phyloP scores from a whole-genome alignment of 2,329 filamentous ascomycete genomes.

The Eutypella sp. region DNA sequence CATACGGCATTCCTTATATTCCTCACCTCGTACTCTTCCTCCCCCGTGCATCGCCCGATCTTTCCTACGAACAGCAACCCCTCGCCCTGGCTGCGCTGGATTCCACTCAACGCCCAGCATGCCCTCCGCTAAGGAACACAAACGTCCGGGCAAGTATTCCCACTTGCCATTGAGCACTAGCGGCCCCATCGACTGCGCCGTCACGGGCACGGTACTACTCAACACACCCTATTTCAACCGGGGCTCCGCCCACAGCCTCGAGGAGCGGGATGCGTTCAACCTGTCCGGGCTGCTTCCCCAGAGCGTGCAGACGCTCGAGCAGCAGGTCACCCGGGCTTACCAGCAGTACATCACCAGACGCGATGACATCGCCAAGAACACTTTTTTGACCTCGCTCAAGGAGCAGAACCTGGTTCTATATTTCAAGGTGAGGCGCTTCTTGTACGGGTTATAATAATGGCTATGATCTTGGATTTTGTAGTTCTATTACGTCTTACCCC shows the following conservation, averaged over 20 bases:
- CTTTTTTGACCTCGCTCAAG: conserved; percentile 79
- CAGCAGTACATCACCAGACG: conserved; percentile 64
- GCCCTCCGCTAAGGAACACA: conserved; percentile 24
- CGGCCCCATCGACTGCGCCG: conserved; percentile 45
- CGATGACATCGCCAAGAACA: conserved; percentile 75
- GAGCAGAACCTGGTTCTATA: conserved; percentile 83
- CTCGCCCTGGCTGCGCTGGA: conserved; percentile 1
- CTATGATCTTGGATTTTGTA: background rate
- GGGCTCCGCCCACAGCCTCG: conserved; percentile 67
- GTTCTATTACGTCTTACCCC: background rate
- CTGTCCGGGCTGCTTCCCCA: conserved; percentile 69
- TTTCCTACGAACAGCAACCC: background rate
- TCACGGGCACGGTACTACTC: conserved; percentile 51
- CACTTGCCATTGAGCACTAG: conserved; percentile 43
- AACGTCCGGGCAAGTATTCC: conserved; percentile 28
- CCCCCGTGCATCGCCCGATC: background rate
- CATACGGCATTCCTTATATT: background rate
- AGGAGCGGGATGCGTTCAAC: conserved; percentile 66
- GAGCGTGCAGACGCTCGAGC: conserved; percentile 67
- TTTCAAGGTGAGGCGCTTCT: conserved; percentile 55
- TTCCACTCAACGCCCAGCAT: conserved; percentile 19
- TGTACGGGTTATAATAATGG: background rate
- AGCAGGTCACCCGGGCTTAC: conserved; percentile 74
- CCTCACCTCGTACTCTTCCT: background rate
- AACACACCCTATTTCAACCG: conserved; percentile 73